Percentiles rank a stretch among this genome's conserved stretches.
Conservation (phyloP, 1,139 yeast species). For the Suhomyces yuchorum region DNA sequence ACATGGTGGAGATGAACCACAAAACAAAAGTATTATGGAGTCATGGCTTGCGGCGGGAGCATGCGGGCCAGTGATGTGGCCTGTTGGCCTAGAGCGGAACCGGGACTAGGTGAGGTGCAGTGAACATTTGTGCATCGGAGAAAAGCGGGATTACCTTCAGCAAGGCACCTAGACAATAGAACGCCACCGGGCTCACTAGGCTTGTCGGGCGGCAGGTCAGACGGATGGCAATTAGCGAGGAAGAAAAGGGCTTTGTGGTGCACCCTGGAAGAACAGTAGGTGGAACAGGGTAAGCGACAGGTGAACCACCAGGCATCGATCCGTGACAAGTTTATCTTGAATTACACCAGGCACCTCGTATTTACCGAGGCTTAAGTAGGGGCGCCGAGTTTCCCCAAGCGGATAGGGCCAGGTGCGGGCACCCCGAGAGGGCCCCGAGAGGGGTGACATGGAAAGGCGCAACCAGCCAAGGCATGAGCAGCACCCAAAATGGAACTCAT, state of each 20-base stretch:
- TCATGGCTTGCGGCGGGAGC: neutral
- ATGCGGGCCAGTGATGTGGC: too few relatives aligned
- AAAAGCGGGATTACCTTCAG: too few relatives aligned
- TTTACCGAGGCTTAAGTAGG: neutral
- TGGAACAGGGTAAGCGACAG: too few relatives aligned
- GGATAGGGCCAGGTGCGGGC: too few relatives aligned
- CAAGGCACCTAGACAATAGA: too few relatives aligned
- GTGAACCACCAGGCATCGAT: too few relatives aligned
- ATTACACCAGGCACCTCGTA: neutral
- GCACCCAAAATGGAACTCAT: neutral
- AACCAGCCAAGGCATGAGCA: neutral
- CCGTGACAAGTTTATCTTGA: neutral
- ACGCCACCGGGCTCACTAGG: neutral
- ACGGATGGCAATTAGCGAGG: neutral
- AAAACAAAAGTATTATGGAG: neutral
- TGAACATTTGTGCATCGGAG: too few relatives aligned
- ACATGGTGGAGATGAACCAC: neutral
- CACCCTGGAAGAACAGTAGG: too few relatives aligned
- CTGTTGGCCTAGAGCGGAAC: too few relatives aligned
- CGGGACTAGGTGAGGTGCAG: too few relatives aligned
- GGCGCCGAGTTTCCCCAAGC: neutral
- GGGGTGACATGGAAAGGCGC: neutral
- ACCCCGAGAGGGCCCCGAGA: neutral
- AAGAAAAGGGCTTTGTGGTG: neutral
- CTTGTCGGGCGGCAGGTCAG: neutral